Base-by-base conservation (phyloP, 2,329 filamentous ascomycete genomes). In the Stachybotrys elegans region DNA sequence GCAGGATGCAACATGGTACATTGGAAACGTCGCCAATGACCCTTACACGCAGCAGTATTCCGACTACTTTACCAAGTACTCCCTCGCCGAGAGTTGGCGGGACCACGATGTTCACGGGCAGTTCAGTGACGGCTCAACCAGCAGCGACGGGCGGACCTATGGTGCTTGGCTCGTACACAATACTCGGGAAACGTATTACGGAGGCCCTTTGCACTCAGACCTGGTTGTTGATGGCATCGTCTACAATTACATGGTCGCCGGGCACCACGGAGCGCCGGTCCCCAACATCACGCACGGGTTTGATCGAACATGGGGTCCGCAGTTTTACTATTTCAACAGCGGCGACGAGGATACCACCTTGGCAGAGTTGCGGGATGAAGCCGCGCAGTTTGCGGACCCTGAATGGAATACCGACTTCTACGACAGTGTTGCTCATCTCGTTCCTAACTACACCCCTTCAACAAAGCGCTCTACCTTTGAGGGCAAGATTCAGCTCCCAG, bases 51-150 rank as follows among this genome's bases (percentile, higher is more conserved):
- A 69, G 14, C 63, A 76, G 20, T 71, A 76, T 44, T 69, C 74
- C 0, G 73, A 81, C 36, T 83, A 81, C 55, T 83, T 81, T 54
- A 83, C 79, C 8, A 83, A 83, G 51, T 83, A 83, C 51, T 81
- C 73, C 0, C 81, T 83, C 44, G 67, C 69, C 0, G 75, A 76
- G 47, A 67, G 68, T 3, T 82, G 76, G 75, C 67, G 77, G 25
- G 68, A 79, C 40, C 77, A 81, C 43, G 69, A 69, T n/a, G 76
- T 74, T 1, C 78, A 82, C 47, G 78, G 78, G 0, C 61, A 72
- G 56, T 65, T 55, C 34, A 57, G 52, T 16, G 63, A 67, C 32
- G 58, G 59, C 23, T 57, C 56, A 6, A 47, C 62, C 3, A 78
- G 70, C 20, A 51, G 61, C 8, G 72, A 75, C 43, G 72, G 72